Conservation (phyloP, 352 stramenopile species). For the Phytophthora cactorum region DNA sequence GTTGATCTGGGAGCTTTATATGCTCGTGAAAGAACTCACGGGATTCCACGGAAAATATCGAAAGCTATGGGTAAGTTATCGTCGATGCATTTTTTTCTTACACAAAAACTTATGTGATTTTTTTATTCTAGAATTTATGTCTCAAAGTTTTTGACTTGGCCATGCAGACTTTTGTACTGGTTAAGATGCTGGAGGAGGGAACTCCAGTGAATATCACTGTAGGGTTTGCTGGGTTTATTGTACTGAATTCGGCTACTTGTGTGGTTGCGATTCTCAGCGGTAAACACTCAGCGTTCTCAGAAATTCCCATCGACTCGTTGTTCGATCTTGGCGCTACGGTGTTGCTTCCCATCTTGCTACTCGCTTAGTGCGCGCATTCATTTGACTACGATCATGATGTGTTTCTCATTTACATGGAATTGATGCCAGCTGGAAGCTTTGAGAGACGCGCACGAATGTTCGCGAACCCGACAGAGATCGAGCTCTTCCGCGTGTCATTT, state of each 20-base stretch:
- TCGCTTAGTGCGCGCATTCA: constrained; percentile 26
- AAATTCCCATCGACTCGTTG: constrained; percentile 42
- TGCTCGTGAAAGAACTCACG: constrained; percentile 24
- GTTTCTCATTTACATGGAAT: constrained; percentile 32
- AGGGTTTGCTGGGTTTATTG: constrained; percentile 21
- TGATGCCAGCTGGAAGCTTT: constrained; percentile 38
- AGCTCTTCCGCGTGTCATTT: constrained; percentile 32
- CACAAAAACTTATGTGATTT: background rate
- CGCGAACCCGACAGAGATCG: constrained; percentile 34
- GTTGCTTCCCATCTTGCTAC: constrained; percentile 29
- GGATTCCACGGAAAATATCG: constrained; percentile 33
- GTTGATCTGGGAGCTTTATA: constrained; percentile 13
- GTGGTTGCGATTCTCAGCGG: constrained; percentile 11
- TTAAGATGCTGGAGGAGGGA: constrained; percentile 34
- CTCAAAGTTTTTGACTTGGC: constrained; percentile 36
- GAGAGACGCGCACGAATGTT: constrained; percentile 41
- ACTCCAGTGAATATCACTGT: constrained; percentile 15
- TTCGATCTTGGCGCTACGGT: constrained; percentile 46
- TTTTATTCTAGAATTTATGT: constrained; percentile 29
- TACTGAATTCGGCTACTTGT: constrained; percentile 23
- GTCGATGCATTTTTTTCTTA: background rate
- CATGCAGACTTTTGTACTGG: constrained; percentile 28
- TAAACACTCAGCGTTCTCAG: constrained; percentile 21
- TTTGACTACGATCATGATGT: constrained; percentile 40
- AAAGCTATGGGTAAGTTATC: constrained; percentile 36